phyloP scores from a whole-genome alignment of 2,329 filamentous ascomycete genomes.

The Exophiala alcalophila region DNA sequence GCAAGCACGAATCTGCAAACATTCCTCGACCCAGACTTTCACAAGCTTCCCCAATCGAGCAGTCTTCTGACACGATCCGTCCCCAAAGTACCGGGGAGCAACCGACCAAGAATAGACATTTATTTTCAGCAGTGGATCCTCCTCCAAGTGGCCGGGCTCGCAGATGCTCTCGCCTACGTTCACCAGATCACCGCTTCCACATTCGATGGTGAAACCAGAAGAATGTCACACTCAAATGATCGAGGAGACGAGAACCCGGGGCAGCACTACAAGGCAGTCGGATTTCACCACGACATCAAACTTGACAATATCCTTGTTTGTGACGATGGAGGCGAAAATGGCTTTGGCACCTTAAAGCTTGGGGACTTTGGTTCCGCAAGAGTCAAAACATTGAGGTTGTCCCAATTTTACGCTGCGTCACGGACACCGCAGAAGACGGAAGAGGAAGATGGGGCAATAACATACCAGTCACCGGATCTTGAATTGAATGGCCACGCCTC shows the following conservation, averaged over 20 bases:
- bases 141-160: conserved; percentile 13
- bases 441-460: conserved; percentile 8
- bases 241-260: not conserved
- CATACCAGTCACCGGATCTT: conserved; percentile 29
- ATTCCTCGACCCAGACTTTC: not conserved
- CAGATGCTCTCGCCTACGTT: conserved; percentile 11
- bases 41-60: not conserved
- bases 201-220: too few species aligned
- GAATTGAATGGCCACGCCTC: conserved; percentile 20
- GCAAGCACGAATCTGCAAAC: conserved; percentile 29
- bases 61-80: not conserved
- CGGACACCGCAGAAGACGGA: conserved; percentile 8
- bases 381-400: conserved; percentile 23
- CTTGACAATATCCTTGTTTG: conserved; percentile 33
- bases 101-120: not conserved
- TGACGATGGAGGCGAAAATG: not conserved
- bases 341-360: conserved; percentile 19
- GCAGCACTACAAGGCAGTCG: not conserved
- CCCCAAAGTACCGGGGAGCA: not conserved
- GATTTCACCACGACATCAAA: conserved; percentile 35
- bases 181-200: too few species aligned
- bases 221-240: too few species aligned
- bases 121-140: conserved; percentile 10
- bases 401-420: not conserved
- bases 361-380: conserved; percentile 29